Evolutionary conservation across 345 rosid genomes (phyloP), one percentile per base, ranked within the genome.

Genomic region (Linum usitatissimum): DNA sequence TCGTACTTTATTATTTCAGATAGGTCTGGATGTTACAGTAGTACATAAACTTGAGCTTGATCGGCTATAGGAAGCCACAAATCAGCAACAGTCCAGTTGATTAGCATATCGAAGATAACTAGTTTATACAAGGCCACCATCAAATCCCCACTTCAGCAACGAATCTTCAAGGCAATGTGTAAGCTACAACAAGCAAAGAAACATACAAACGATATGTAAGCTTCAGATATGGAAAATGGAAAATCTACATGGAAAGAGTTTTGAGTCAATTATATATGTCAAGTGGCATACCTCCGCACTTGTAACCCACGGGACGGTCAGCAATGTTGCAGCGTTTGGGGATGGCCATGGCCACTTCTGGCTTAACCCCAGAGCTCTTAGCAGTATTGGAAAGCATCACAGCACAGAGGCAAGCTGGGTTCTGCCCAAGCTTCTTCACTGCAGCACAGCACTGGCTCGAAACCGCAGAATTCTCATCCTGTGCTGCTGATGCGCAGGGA

Each of bases 321-420:
- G 74, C 74, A 28, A 93, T 66, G 80, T 90, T 83, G 85, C 97
- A 90, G 45, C 91, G 87, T 61, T 90, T 83, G 20, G 99, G 96
- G 64, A 93, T 84, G 72, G 97, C 87, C 57, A 93, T 65, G 6
- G 99, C 95, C 30, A 83, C 60, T 61, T 79, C 88, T 0, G 90
- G 88, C 74, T 84, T 81, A 67, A 75, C 70, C 13, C 99, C 99
- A 4, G 90, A 79, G 34, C 72, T 81, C 57, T 75, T 86, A 21
- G 94, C 96, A 3, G 88, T 87, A 49, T 87, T 79, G 3, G 96
- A 87, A 45, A 87, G 92, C 94, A 93, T 87, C 34, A 80, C 94
- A 49, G 96, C 90, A 18, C 94, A 90, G 1, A 90, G 87, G 59
- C 97, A 90, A 70, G 75, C 64, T 0, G 99, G 97, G 61, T 77